A percentile compares a stretch with the other conserved stretches of the same genome.
Evolutionary conservation across 176 grass and related monocot genomes (phyloP).

Genomic region (Dactylis glomerata): DNA sequence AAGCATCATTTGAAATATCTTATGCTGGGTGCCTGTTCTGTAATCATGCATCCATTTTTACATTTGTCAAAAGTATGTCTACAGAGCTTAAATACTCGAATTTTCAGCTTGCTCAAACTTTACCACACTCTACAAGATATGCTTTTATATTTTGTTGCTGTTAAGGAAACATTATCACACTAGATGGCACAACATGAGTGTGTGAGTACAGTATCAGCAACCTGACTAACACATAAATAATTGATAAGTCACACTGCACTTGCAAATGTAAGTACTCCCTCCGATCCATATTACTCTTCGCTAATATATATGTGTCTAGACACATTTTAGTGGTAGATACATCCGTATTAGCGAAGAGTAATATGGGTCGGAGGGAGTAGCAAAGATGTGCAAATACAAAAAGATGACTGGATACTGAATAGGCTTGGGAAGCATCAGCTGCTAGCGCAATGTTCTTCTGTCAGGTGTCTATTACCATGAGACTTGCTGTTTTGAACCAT

Average conservation of each 20-base stretch:
- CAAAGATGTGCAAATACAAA: neutral
- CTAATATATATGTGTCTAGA: no score
- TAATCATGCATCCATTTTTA: neutral
- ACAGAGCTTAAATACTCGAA: neutral
- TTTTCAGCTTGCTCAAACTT: neutral
- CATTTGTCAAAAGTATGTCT: slow-evolving; percentile 9
- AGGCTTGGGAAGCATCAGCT: neutral
- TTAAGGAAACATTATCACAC: neutral
- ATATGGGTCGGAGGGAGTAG: no score
- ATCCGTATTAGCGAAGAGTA: no score
- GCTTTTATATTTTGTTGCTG: neutral
- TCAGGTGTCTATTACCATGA: neutral
- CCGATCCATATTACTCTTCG: no score
- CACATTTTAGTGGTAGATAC: no score
- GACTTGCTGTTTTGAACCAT: slow-evolving; percentile 5
- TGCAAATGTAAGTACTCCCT: neutral
- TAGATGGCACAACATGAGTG: neutral
- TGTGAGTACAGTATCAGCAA: neutral
- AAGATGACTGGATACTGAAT: neutral
- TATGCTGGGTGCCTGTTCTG: neutral
- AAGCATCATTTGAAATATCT: neutral
- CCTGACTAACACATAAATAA: neutral
- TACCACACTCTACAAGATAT: neutral
- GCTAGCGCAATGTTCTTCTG: neutral
- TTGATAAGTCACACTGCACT: neutral